phyloP scores from a whole-genome alignment of 2,329 filamentous ascomycete genomes.

The Tolypocladium capitatum region DNA sequence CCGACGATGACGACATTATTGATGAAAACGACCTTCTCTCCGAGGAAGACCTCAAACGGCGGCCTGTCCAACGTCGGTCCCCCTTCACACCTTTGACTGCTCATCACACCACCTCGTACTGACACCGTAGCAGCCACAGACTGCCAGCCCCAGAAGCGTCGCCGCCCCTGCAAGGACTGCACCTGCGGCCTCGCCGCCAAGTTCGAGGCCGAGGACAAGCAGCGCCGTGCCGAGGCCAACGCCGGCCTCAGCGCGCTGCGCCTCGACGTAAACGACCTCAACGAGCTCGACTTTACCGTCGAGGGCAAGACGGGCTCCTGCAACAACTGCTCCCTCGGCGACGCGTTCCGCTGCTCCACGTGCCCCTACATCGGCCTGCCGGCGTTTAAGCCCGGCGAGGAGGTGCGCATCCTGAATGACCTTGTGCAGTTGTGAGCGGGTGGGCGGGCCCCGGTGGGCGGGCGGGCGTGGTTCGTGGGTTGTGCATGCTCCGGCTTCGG shows the following conservation, averaged over 20 bases:
- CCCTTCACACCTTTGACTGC: too few species aligned
- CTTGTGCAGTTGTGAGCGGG: slow-evolving; percentile 59
- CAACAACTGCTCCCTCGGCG: slow-evolving; percentile 84
- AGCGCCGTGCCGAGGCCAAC: slow-evolving; percentile 52
- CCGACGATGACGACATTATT: slow-evolving; percentile 70
- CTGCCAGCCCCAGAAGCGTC: slow-evolving; percentile 81
- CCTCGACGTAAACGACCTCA: slow-evolving; percentile 62
- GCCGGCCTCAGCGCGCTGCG: slow-evolving; percentile 56
- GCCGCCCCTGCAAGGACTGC: slow-evolving; percentile 95
- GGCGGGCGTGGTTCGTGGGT: neutral
- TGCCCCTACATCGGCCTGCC: slow-evolving; percentile 82
- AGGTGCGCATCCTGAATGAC: slow-evolving; percentile 78
- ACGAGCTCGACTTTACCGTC: slow-evolving; percentile 92
- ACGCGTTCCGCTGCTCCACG: slow-evolving; percentile 67
- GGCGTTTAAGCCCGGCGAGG: slow-evolving; percentile 93
- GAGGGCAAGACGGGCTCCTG: slow-evolving; percentile 92
- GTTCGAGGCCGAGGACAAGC: slow-evolving; percentile 71
- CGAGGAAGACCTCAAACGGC: slow-evolving; percentile 68
- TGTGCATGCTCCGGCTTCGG: neutral
- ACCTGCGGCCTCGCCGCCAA: slow-evolving; percentile 83
- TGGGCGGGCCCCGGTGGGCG: neutral
- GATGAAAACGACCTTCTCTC: slow-evolving; percentile 81
- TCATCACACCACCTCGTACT: slow-evolving; percentile 4
- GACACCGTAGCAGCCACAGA: slow-evolving; percentile 48
- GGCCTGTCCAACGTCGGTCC: slow-evolving; percentile 66